Evolutionary conservation across 2,329 filamentous ascomycete species (phyloP).

Genomic region (Gyromitra esculenta): DNA sequence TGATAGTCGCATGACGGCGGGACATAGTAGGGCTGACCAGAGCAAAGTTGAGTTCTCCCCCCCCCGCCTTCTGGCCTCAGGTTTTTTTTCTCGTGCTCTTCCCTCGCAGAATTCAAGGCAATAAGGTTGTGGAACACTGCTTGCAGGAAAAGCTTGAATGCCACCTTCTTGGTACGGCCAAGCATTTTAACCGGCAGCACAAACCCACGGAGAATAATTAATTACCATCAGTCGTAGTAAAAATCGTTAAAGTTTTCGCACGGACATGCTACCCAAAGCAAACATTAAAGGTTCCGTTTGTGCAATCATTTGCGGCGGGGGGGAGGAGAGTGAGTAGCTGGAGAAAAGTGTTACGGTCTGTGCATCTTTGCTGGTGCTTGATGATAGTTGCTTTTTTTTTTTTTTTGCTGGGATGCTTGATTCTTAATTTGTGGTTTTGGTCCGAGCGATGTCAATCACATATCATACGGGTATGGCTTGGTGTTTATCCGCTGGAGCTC

Average conservation of each 20-base stretch:
- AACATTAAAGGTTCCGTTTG: neutral
- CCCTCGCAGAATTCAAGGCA: neutral
- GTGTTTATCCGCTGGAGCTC: neutral
- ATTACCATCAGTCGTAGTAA: neutral
- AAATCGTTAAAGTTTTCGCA: neutral
- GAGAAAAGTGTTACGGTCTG: too few species aligned
- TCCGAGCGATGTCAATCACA: neutral
- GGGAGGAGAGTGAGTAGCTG: too few species aligned
- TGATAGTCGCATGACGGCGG: too few species aligned
- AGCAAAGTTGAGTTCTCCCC: too few species aligned
- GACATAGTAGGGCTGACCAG: too few species aligned
- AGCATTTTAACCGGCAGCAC: conserved; percentile 9
- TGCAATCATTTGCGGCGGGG: neutral
- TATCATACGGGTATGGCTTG: neutral
- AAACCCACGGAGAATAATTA: neutral
- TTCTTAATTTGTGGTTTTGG: neutral
- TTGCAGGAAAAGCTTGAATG: conserved; percentile 21
- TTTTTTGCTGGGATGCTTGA: neutral
- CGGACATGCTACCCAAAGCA: neutral
- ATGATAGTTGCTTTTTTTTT: neutral
- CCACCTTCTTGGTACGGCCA: conserved; percentile 23
- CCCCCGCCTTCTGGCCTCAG: neutral
- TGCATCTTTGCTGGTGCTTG: too few species aligned
- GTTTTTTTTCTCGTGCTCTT: neutral
- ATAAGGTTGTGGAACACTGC: conserved; percentile 3